Evolutionary conservation across 352 stramenopile species (phyloP).

Genomic region (Phytophthora crassamura): DNA sequence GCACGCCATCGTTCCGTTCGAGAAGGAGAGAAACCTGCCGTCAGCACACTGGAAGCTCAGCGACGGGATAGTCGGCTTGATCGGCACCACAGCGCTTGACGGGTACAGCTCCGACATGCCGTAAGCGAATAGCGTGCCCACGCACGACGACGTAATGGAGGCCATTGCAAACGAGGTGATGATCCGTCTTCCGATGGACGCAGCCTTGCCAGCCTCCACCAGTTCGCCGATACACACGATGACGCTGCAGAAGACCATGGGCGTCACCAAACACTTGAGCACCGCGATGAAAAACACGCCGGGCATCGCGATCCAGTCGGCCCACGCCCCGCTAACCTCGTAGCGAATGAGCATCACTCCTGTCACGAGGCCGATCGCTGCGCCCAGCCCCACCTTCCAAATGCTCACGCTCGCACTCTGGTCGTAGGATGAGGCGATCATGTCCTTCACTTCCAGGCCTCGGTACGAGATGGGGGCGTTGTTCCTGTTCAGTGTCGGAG

Average conservation of each 20-base stretch:
- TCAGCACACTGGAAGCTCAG: conserved; percentile 60
- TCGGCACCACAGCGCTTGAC: conserved; percentile 34
- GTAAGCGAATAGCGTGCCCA: conserved; percentile 54
- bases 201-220: conserved; percentile 60
- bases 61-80: conserved; percentile 29
- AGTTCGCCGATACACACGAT: conserved; percentile 68
- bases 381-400: conserved; percentile 54
- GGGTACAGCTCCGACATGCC: conserved; percentile 48
- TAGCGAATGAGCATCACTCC: conserved; percentile 53
- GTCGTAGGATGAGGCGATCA: conserved; percentile 57
- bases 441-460: conserved; percentile 52
- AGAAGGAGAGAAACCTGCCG: conserved; percentile 46
- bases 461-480: conserved; percentile 25
- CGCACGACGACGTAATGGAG: conserved; percentile 55
- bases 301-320: conserved; percentile 62
- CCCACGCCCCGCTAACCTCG: conserved; percentile 38
- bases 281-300: conserved; percentile 68
- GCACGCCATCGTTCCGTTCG: conserved; percentile 54
- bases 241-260: conserved; percentile 75
- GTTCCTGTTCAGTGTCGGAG: conserved; percentile 10
- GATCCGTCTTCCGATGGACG: conserved; percentile 57
- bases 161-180: conserved; percentile 49
- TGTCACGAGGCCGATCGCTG: conserved; percentile 50
- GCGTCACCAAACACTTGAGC: conserved; percentile 73
- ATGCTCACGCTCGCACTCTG: conserved; percentile 49